Percentiles rank a stretch among this genome's conserved stretches.
Conservation (phyloP, 768 basidiomycete genomes). For the Postia placenta region DNA sequence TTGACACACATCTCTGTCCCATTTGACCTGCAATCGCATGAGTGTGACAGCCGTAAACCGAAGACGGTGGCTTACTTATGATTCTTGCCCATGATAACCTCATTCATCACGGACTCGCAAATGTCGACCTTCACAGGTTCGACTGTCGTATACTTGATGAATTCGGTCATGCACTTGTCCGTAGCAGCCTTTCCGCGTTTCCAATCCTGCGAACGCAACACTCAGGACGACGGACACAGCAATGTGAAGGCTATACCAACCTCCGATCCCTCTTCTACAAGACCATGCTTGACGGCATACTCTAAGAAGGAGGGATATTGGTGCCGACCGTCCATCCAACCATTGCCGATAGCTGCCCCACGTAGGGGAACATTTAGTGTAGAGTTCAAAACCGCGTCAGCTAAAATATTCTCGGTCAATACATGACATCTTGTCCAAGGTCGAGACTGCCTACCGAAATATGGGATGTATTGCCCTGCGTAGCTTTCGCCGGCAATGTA, state of each 20-base stretch:
- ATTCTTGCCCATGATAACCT: constrained; percentile 33
- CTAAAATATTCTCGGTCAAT: constrained; percentile 31
- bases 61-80: constrained; percentile 24
- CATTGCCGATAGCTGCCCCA: constrained; percentile 92
- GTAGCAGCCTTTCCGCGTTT: constrained; percentile 49
- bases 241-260: constrained; percentile 33
- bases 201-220: constrained; percentile 42
- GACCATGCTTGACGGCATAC: constrained; percentile 71
- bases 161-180: constrained; percentile 49
- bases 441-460: constrained; percentile 56
- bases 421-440: constrained; percentile 3
- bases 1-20: constrained; percentile 80
- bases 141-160: constrained; percentile 34
- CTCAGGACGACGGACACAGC: neutral
- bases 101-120: constrained; percentile 58
- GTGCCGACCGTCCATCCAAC: constrained; percentile 87
- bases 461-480: constrained; percentile 97
- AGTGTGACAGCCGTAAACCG: neutral
- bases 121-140: constrained; percentile 49
- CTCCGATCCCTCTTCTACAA: constrained; percentile 66
- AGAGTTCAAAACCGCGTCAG: constrained; percentile 68
- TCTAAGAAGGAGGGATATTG: constrained; percentile 92
- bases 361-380: constrained; percentile 55
- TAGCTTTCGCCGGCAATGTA: constrained; percentile 95
- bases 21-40: constrained; percentile 42